phyloP scores from a whole-genome alignment of 495 filamentous ascomycete species.

The Podospora sp. region DNA sequence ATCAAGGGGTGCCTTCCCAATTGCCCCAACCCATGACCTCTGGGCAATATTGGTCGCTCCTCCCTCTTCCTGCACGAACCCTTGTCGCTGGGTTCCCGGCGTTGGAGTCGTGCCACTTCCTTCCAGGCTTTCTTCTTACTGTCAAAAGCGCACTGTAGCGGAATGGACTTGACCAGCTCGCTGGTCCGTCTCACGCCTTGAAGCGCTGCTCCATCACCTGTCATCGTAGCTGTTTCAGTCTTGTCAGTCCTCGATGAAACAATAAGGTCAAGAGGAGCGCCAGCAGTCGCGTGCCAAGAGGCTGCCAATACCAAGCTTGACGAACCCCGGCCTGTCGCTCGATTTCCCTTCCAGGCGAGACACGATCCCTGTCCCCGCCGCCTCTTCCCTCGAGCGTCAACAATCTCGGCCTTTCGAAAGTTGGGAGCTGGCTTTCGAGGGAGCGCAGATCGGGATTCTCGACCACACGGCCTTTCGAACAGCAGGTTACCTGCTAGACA shows the following conservation, averaged over 20 bases:
- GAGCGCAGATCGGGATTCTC: constrained; percentile 9
- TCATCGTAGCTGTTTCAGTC: constrained; percentile 31
- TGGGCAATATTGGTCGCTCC: constrained; percentile 7
- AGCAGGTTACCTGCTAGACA: constrained; percentile 8
- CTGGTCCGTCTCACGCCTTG: background rate
- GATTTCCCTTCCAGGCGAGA: background rate
- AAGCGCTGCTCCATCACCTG: constrained; percentile 17
- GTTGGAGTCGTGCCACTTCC: constrained; percentile 10
- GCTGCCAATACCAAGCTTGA: constrained; percentile 27
- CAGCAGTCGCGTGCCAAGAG: constrained; percentile 33
- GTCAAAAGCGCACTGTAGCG: background rate
- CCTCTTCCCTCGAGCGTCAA: constrained; percentile 20
- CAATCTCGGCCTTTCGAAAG: constrained; percentile 23
- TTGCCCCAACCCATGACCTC: constrained; percentile 11
- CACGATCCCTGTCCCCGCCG: constrained; percentile 12
- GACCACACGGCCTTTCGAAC: constrained; percentile 1
- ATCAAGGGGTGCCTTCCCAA: constrained; percentile 19
- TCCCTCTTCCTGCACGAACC: background rate
- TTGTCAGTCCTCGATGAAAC: constrained; percentile 35
- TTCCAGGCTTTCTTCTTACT: constrained; percentile 4
- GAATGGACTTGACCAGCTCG: background rate
- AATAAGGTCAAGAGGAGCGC: constrained; percentile 18
- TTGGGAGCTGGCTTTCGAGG: constrained; percentile 20
- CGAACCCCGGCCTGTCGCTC: constrained; percentile 25
- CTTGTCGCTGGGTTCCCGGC: background rate